phyloP scores from a whole-genome alignment of 106 monocot genomes.

The Amphibolis antarctica region DNA sequence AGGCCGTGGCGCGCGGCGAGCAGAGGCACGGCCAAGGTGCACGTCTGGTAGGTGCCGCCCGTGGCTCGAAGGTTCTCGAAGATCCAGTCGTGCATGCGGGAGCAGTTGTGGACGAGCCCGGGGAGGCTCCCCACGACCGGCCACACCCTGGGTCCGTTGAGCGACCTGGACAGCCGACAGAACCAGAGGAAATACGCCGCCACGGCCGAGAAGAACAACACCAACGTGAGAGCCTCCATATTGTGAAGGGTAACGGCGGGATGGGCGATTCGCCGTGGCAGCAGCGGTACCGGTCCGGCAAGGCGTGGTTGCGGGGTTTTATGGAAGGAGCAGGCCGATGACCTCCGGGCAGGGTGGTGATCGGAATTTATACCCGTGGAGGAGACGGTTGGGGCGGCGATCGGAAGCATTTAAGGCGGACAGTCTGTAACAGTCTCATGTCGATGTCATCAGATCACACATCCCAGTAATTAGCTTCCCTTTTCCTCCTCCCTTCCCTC shows the following conservation, averaged over 20 bases:
- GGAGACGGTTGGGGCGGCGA: conserved; percentile 8
- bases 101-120: conserved; percentile 49
- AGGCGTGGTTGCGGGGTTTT: background rate
- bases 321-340: background rate
- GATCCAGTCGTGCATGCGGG: conserved; percentile 89
- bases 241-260: background rate
- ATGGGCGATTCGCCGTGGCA: background rate
- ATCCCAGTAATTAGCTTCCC: background rate
- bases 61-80: conserved; percentile 44
- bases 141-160: conserved; percentile 68
- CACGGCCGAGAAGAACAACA: conserved; percentile 16
- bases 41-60: conserved; percentile 89
- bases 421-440: conserved; percentile 2
- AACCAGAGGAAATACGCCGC: conserved; percentile 66
- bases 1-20: conserved; percentile 30
- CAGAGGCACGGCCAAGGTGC: conserved; percentile 61
- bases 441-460: background rate
- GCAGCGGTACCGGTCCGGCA: background rate
- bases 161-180: conserved; percentile 16
- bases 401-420: conserved; percentile 9
- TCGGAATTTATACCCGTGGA: background rate
- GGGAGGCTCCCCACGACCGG: conserved; percentile 81
- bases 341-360: too few relatives aligned
- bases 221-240: conserved; percentile 7
- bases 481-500: background rate